Evolutionary conservation across 2,329 filamentous ascomycete species (phyloP).

Genomic region (Davidsoniella australis): DNA sequence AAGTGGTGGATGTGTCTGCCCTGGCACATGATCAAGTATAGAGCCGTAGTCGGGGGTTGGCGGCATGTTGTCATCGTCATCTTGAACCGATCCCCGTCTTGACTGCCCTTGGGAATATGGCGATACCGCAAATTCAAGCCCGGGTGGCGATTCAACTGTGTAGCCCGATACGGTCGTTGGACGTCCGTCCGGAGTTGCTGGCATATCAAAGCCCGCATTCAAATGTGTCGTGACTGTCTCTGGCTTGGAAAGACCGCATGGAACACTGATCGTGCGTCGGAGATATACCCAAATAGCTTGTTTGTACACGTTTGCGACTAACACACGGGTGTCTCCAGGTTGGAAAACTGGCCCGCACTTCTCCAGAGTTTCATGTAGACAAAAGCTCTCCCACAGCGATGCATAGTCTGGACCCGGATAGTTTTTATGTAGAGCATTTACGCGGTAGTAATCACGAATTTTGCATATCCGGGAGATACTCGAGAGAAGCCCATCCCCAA

Average conservation of each 20-base stretch:
- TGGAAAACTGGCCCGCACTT: slow-evolving; percentile 55
- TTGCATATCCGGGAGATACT: slow-evolving; percentile 65
- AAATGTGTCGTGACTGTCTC: slow-evolving; percentile 4
- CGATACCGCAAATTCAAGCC: not conserved
- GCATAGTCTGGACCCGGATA: not conserved
- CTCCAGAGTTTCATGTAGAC: slow-evolving; percentile 55
- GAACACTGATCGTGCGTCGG: slow-evolving; percentile 43
- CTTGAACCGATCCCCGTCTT: too few relatives aligned
- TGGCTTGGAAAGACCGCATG: slow-evolving; percentile 15
- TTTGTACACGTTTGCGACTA: slow-evolving; percentile 41
- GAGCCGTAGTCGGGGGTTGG: too few relatives aligned
- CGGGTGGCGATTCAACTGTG: not conserved
- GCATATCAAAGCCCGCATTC: not conserved
- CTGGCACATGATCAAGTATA: too few relatives aligned
- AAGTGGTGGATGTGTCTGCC: too few relatives aligned
- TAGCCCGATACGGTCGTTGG: not conserved
- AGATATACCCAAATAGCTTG: slow-evolving; percentile 51
- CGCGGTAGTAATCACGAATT: slow-evolving; percentile 55
- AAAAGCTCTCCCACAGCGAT: not conserved
- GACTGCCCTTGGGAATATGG: not conserved
- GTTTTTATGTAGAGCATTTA: slow-evolving; percentile 32
- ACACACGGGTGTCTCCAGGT: slow-evolving; percentile 36
- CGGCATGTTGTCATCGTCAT: too few relatives aligned
- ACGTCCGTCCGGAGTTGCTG: not conserved
- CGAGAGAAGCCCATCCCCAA: slow-evolving; percentile 65